Evolutionary conservation across 208 protist genomes (phyloP), one percentile per base, ranked within the genome.

Genomic region (Leishmania arabica): DNA sequence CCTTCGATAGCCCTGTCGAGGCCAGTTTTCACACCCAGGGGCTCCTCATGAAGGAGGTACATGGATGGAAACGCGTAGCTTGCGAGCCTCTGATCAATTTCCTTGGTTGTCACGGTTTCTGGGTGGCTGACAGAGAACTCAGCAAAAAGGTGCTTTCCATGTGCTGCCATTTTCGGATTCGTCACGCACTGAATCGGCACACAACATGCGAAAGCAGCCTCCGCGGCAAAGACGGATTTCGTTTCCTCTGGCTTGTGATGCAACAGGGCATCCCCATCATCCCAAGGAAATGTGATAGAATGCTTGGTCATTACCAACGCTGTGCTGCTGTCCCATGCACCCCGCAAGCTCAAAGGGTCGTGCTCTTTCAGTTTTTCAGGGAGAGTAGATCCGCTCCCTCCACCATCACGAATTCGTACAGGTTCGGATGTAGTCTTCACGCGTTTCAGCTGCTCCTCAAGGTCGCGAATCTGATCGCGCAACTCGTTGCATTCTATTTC

Each of bases 1-100:
- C 86, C 80, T 40, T 90, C 86, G 42, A 91, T 87, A 37, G 90
- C 88, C 40, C 70, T 82, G 76, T 94, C 90, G 0, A 94, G 87
- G 1, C 90, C 90, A 17, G 37, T 82, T 45, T 91, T 92, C 0
- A 72, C 58, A 58, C 66, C 84, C 19, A 75, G 45, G 17, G 82
- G 68, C 31, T 86, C 65, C 17, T 66, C 49, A 45, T 88, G 81
- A 9, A 94, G 81, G 51, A 82, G 77, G 53, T 85, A 65, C 9
- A 94, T 21, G 19, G 84, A 84, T 34, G 83, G 84, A 49, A 90
- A 94, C 1, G 80, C 17, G 65, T 86, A 86, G 21, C 56, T 70
- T 9, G 79, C 75, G 17, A 94, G 70, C 8, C 77, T 60, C 27
- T 70, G 51, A 56, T 94, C 76, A 5, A 94, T 84, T 9, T 82